Conservation (phyloP, 2,329 filamentous ascomycete species). For the Nemania abortiva region DNA sequence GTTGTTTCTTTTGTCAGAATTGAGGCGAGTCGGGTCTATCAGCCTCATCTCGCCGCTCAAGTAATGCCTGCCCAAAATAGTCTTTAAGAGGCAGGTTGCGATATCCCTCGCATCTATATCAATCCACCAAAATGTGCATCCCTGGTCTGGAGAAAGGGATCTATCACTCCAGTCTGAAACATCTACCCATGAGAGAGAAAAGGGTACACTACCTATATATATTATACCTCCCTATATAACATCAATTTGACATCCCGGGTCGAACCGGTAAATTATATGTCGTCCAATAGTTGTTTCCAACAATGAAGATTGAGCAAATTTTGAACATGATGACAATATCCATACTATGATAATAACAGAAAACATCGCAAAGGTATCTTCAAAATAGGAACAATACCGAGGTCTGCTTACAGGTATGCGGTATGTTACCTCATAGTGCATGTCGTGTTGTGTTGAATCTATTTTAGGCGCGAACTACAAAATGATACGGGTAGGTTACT, state of each 20-base stretch:
- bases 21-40: slow-evolving; percentile 19
- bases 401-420: no score
- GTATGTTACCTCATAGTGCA: no score
- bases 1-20: slow-evolving; percentile 52
- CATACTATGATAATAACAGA: no score
- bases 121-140: slow-evolving; percentile 46
- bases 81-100: slow-evolving; percentile 21
- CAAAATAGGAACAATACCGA: no score
- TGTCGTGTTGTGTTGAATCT: background rate
- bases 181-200: slow-evolving; percentile 41
- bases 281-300: background rate
- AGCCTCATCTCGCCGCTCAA: slow-evolving; percentile 20
- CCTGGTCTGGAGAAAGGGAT: slow-evolving; percentile 36
- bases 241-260: slow-evolving; percentile 27
- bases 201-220: slow-evolving; percentile 40
- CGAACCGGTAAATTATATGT: slow-evolving; percentile 7
- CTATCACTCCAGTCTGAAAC: slow-evolving; percentile 39
- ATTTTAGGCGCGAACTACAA: background rate
- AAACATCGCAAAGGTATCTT: no score
- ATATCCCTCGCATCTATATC: slow-evolving; percentile 27
- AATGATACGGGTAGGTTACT: background rate
- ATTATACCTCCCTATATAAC: slow-evolving; percentile 21
- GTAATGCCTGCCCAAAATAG: slow-evolving; percentile 16
- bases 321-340: no score
- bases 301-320: no score